Evolutionary conservation across 345 rosid species (phyloP), one percentile per base, ranked within the genome.

Genomic region (Limnanthes douglasii): DNA sequence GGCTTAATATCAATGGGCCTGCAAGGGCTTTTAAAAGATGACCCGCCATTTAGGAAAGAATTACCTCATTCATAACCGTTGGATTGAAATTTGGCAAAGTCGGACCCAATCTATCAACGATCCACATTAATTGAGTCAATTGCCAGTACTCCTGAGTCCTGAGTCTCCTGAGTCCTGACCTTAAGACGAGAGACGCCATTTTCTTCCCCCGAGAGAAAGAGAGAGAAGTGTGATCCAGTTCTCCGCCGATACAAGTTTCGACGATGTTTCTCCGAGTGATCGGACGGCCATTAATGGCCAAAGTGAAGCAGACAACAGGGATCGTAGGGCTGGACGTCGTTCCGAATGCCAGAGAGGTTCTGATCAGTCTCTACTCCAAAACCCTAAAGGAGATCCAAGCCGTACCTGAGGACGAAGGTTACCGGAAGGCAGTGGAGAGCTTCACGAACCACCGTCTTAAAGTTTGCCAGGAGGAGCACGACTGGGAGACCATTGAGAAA

Each of bases 271-370:
- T 80, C 5, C 73, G 96, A 3, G 62, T 23, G 65, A 73, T 78
- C 56, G 79, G 56, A 50, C 84, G 99, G 90, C 86, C 99, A 44
- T 55, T 92, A 50, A 41, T 92, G 95, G 93, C 86, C 34, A 73
- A 54, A 57, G 68, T 73, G 64, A 92, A 92, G 47, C 70, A 85
- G 64, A 78, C 96, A 52, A 85, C 99, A 8, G 96, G 96, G 64
- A 78, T 92, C 53, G 90, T 75, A 0, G 99, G 99, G 11, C 72
- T 92, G 19, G 96, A 92, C 11, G 99, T 85, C 28, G 96, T 85
- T 7, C 93, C 95, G 12, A 81, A 85, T 60, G 95, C 86, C 32
- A 73, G 90, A 52, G 84, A 60, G 52, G 96, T 85, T 28, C 39
- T 92, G 57, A 78, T 57, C 63, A 60, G 22, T 37, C 86, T 92